phyloP scores from a whole-genome alignment of 2,329 filamentous ascomycete genomes.

The Alternaria conjuncta region DNA sequence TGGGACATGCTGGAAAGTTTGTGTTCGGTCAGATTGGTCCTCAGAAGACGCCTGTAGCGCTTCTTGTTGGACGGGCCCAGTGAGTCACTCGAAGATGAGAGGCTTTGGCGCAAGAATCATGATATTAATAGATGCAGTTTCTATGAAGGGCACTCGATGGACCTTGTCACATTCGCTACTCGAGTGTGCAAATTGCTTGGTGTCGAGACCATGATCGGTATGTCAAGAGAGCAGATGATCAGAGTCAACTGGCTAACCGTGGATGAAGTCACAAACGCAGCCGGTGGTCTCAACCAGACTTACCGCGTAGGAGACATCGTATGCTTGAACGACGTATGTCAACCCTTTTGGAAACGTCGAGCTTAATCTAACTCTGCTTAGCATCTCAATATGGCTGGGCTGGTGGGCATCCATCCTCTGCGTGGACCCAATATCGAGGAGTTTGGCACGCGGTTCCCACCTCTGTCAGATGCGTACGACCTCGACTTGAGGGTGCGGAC shows the following conservation, averaged over 20 bases:
- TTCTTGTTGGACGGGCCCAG: slow-evolving; percentile 71
- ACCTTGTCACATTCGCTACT: slow-evolving; percentile 68
- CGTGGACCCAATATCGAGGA: slow-evolving; percentile 68
- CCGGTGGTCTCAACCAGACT: slow-evolving; percentile 68
- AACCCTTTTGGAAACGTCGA: not conserved
- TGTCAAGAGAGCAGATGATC: slow-evolving; percentile 16
- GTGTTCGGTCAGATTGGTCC: slow-evolving; percentile 66
- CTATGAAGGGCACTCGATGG: slow-evolving; percentile 71
- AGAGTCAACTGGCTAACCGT: not conserved
- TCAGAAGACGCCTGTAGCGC: slow-evolving; percentile 62
- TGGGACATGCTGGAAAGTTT: slow-evolving; percentile 69
- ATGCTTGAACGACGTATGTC: slow-evolving; percentile 66
- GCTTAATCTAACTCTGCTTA: slow-evolving; percentile 34
- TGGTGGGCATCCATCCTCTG: slow-evolving; percentile 67
- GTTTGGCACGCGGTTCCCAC: slow-evolving; percentile 68
- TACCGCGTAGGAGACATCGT: slow-evolving; percentile 71
- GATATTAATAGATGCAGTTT: slow-evolving; percentile 56
- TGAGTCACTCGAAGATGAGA: slow-evolving; percentile 49
- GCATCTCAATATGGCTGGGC: slow-evolving; percentile 69
- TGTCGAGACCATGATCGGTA: slow-evolving; percentile 65
- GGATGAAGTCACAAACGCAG: slow-evolving; percentile 68
- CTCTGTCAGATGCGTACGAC: slow-evolving; percentile 71
- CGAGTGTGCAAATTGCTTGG: slow-evolving; percentile 69
- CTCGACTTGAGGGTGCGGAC: slow-evolving; percentile 64
- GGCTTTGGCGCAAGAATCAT: not conserved